phyloP scores from a whole-genome alignment of 805 yeast species.

The Candida ortonii region DNA sequence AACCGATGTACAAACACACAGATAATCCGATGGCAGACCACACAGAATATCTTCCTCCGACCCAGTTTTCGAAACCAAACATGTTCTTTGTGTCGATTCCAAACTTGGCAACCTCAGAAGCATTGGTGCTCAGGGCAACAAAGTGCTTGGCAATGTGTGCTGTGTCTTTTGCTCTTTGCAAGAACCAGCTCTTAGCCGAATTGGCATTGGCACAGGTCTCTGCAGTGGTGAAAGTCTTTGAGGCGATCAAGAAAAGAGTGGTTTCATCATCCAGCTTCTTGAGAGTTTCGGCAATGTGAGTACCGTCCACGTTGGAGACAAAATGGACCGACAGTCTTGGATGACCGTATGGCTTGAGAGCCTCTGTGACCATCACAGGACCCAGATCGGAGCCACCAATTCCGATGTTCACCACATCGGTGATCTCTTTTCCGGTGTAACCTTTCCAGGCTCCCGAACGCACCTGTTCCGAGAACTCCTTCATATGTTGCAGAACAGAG shows the following conservation, averaged over 20 bases:
- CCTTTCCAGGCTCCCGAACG: slow-evolving; percentile 97
- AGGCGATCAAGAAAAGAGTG: slow-evolving; percentile 87
- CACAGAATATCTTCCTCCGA: slow-evolving; percentile 99
- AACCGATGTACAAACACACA: slow-evolving; percentile 93
- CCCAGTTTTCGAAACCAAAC: slow-evolving; percentile 99
- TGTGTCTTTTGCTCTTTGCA: slow-evolving; percentile 53
- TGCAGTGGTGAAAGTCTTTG: slow-evolving; percentile 98
- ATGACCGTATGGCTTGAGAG: slow-evolving; percentile 83
- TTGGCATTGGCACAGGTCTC: slow-evolving; percentile 96
- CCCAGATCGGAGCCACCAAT: slow-evolving; percentile 99
- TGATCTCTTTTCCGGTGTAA: slow-evolving; percentile 90
- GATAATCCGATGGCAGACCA: slow-evolving; percentile 99
- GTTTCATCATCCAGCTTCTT: slow-evolving; percentile 81
- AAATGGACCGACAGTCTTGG: slow-evolving; percentile 78
- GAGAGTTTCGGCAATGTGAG: slow-evolving; percentile 90
- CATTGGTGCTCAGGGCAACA: slow-evolving; percentile 94
- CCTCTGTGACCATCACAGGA: slow-evolving; percentile 99
- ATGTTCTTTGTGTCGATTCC: slow-evolving; percentile 97
- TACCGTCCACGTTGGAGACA: slow-evolving; percentile 98
- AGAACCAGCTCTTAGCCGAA: slow-evolving; percentile 93
- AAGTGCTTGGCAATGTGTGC: slow-evolving; percentile 92
- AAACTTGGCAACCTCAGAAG: slow-evolving; percentile 83
- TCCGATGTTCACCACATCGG: slow-evolving; percentile 95
- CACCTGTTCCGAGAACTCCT: slow-evolving; percentile 85
- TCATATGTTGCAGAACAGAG: slow-evolving; percentile 90